Evolutionary conservation across 2,329 filamentous ascomycete species (phyloP).

Genomic region (Scleromitrula shiraiana): DNA sequence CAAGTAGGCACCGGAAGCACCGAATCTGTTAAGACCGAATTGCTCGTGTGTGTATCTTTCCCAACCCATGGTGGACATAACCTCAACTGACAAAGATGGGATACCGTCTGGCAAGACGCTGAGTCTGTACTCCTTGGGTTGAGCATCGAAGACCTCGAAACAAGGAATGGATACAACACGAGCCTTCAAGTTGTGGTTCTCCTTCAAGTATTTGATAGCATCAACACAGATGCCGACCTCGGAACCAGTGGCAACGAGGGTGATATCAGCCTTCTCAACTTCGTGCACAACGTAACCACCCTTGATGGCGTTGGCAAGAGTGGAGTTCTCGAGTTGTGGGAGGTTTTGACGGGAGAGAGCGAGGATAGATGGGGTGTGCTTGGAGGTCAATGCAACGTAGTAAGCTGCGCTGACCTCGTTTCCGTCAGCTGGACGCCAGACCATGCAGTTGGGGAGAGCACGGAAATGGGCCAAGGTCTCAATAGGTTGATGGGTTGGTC

Average conservation of each 20-base stretch:
- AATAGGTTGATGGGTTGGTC: slow-evolving; percentile 97
- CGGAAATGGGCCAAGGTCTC: slow-evolving; percentile 98
- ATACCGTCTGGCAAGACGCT: slow-evolving; percentile 90
- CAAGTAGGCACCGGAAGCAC: slow-evolving; percentile 95
- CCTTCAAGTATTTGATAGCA: slow-evolving; percentile 81
- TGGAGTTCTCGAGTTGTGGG: slow-evolving; percentile 91
- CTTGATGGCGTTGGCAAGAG: slow-evolving; percentile 82
- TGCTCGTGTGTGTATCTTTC: slow-evolving; percentile 99
- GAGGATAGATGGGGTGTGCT: slow-evolving; percentile 84
- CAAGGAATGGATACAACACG: slow-evolving; percentile 95
- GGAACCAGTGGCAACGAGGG: slow-evolving; percentile 89
- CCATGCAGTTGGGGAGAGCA: slow-evolving; percentile 97
- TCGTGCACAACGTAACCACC: slow-evolving; percentile 91
- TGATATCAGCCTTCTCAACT: slow-evolving; percentile 74
- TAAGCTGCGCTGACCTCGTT: slow-evolving; percentile 98
- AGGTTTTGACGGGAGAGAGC: slow-evolving; percentile 97
- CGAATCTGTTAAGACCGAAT: slow-evolving; percentile 98
- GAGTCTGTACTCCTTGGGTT: slow-evolving; percentile 91
- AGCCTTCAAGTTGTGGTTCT: slow-evolving; percentile 78
- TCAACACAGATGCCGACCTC: slow-evolving; percentile 93
- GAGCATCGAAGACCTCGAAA: slow-evolving; percentile 92
- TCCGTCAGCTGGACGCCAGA: slow-evolving; percentile 96
- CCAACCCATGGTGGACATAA: slow-evolving; percentile 96
- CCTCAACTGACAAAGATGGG: slow-evolving; percentile 87
- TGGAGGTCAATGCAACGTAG: slow-evolving; percentile 86